phyloP scores from a whole-genome alignment of 768 basidiomycete species.

The Lyophyllum atratum region DNA sequence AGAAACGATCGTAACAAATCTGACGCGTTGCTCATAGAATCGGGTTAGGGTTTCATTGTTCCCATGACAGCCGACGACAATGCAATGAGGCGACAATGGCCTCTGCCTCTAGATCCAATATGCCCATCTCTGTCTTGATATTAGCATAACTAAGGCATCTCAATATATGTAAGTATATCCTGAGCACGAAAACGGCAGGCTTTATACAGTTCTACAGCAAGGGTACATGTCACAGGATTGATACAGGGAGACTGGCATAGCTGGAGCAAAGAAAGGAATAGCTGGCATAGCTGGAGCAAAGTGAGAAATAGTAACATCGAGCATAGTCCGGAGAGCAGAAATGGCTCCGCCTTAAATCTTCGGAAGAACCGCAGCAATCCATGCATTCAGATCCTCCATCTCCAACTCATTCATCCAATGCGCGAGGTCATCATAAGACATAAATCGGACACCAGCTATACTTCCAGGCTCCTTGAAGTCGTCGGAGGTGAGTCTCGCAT shows the following conservation, averaged over 20 bases:
- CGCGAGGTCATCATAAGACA: conserved; percentile 26
- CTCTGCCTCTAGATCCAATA: too few species aligned
- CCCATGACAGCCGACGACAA: neutral
- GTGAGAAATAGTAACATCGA: too few species aligned
- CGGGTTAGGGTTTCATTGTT: conserved; percentile 14
- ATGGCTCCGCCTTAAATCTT: neutral
- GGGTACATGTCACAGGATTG: too few species aligned
- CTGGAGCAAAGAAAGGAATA: neutral
- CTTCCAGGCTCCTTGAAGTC: conserved; percentile 7
- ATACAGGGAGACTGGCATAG: too few species aligned
- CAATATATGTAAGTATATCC: too few species aligned
- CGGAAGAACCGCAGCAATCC: conserved; percentile 18
- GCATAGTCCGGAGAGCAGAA: neutral
- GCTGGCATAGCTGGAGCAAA: too few species aligned
- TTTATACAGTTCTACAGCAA: too few species aligned
- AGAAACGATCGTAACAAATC: neutral
- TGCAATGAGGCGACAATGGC: too few species aligned
- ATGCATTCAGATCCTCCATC: conserved; percentile 27
- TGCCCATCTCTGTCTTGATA: too few species aligned
- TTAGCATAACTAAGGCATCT: too few species aligned
- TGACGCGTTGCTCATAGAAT: conserved; percentile 4
- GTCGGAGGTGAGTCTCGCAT: conserved; percentile 15
- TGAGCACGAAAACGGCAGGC: too few species aligned
- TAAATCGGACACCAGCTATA: conserved; percentile 25
- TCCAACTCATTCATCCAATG: conserved; percentile 28